Conservation (phyloP, 768 basidiomycete species). For the Xerocomus brunneocitrinus region DNA sequence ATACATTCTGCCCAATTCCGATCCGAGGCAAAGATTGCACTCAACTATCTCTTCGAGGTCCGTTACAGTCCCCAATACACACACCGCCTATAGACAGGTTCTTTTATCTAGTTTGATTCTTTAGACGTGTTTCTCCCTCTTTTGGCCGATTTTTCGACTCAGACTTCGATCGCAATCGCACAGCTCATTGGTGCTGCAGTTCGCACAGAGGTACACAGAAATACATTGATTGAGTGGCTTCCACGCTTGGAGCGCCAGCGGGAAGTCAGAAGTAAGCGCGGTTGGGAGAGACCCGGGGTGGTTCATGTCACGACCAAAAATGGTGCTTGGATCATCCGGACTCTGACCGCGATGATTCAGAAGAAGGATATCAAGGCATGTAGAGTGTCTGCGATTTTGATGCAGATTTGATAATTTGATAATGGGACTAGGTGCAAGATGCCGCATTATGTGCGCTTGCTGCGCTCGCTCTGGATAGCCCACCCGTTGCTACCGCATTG, state of each 20-base stretch:
- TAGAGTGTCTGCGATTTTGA: neutral
- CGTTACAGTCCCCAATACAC: neutral
- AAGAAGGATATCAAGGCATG: constrained; percentile 53
- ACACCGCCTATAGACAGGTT: neutral
- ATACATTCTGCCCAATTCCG: constrained; percentile 34
- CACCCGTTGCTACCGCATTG: constrained; percentile 45
- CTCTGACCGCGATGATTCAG: constrained; percentile 44
- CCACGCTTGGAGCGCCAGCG: constrained; percentile 52
- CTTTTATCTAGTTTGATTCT: constrained; percentile 43
- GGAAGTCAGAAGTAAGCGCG: constrained; percentile 55
- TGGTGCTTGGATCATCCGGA: constrained; percentile 58
- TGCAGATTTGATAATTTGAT: neutral
- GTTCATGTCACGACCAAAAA: constrained; percentile 37
- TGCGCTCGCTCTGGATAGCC: constrained; percentile 61
- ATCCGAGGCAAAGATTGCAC: constrained; percentile 49
- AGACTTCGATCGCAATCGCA: constrained; percentile 47
- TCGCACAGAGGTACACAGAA: constrained; percentile 46
- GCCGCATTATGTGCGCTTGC: constrained; percentile 61
- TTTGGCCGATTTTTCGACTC: constrained; percentile 41
- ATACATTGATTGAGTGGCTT: constrained; percentile 55
- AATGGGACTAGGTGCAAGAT: constrained; percentile 51
- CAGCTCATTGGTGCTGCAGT: constrained; percentile 54
- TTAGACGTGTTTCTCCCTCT: constrained; percentile 68
- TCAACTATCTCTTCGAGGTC: constrained; percentile 61
- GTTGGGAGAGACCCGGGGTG: constrained; percentile 65